Conservation (phyloP, 2,329 filamentous ascomycete species). For the Thielaviopsis cerberus region DNA sequence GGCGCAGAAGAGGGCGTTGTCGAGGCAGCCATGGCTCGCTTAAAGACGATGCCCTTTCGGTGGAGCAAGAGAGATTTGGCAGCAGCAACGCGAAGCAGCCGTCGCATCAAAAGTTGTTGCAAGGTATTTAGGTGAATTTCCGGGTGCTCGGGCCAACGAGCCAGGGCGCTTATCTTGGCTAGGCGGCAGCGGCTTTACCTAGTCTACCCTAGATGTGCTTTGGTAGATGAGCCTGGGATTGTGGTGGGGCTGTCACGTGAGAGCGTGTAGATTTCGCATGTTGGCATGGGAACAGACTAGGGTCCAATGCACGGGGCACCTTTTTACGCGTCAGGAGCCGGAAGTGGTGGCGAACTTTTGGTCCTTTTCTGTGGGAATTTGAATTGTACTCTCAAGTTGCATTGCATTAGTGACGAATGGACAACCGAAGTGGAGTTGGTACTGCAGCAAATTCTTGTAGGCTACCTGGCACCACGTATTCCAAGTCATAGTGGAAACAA, state of each 20-base stretch:
- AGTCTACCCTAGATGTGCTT: neutral
- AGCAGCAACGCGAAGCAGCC: neutral
- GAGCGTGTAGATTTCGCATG: slow-evolving; percentile 3
- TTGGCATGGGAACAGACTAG: neutral
- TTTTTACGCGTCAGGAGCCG: neutral
- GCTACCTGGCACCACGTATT: neutral
- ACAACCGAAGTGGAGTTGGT: no score
- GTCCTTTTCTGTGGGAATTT: neutral
- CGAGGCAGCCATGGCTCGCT: neutral
- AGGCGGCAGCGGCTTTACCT: neutral
- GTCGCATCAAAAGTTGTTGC: neutral
- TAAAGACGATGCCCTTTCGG: neutral
- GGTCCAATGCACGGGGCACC: neutral
- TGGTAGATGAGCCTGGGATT: neutral
- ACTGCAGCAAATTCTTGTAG: neutral
- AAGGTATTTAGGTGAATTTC: neutral
- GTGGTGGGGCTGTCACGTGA: slow-evolving; percentile 2
- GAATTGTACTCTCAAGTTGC: no score
- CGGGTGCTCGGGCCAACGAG: neutral
- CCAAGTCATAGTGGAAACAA: neutral
- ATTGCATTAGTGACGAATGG: neutral
- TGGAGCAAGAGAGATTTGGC: neutral
- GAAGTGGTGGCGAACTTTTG: neutral
- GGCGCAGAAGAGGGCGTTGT: neutral
- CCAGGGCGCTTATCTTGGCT: neutral